Evolutionary conservation across 2,329 filamentous ascomycete species (phyloP).

Genomic region (Trichoderma pleuroti): DNA sequence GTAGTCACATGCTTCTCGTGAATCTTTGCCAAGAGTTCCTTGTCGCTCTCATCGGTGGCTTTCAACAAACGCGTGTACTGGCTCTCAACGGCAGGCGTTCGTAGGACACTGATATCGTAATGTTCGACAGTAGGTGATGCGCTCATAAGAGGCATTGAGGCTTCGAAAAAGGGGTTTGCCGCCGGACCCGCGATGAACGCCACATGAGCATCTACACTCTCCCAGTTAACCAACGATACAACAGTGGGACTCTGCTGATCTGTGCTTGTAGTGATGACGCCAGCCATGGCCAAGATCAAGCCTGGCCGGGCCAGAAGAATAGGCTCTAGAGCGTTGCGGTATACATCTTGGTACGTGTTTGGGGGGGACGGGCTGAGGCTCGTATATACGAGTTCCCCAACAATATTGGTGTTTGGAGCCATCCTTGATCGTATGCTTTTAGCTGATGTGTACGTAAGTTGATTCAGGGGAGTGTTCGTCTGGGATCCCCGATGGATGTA

Average conservation of each 20-base stretch:
- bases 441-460: not conserved
- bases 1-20: not conserved
- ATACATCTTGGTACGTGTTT: not conserved
- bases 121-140: not conserved
- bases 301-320: not conserved
- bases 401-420: not conserved
- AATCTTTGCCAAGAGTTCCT: not conserved
- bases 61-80: not conserved
- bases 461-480: no score
- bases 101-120: not conserved
- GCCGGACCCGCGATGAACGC: not conserved
- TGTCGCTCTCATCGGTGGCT: not conserved
- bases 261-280: not conserved
- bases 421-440: not conserved
- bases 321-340: not conserved
- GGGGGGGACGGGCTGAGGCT: not conserved
- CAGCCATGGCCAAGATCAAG: not conserved
- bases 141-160: not conserved
- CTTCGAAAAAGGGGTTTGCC: not conserved
- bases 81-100: not conserved
- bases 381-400: slow-evolving; percentile 3
- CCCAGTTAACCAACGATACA: not conserved
- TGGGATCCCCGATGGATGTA: no score
- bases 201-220: not conserved
- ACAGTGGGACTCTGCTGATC: not conserved